Evolutionary conservation across 305 asterid species (phyloP).

Genomic region (Fraxinus sp.): DNA sequence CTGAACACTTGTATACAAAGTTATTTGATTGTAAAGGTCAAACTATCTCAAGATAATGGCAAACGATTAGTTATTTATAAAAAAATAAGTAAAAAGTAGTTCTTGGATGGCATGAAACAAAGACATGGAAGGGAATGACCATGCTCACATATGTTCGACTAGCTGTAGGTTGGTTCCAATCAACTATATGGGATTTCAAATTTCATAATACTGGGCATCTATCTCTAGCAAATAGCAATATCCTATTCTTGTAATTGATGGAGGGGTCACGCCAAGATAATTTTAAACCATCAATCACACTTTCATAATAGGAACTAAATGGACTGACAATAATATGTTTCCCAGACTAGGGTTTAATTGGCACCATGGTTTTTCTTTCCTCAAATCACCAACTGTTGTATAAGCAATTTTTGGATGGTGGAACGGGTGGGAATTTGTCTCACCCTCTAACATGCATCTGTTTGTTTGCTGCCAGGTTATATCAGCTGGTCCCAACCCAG

Average conservation of each 20-base stretch:
- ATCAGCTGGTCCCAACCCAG: constrained; percentile 94
- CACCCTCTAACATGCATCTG: background rate
- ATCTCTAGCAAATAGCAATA: background rate
- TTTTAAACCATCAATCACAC: background rate
- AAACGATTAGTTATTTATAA: background rate
- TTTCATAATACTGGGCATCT: background rate
- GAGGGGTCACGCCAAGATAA: background rate
- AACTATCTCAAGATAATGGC: background rate
- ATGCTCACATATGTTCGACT: background rate
- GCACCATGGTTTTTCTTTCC: background rate
- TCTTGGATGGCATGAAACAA: background rate
- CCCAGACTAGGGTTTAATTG: background rate
- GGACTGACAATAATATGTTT: background rate
- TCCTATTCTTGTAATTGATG: background rate
- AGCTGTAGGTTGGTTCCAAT: constrained; percentile 1
- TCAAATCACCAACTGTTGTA: background rate
- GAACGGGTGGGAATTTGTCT: background rate
- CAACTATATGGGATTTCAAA: background rate
- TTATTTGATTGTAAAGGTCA: background rate
- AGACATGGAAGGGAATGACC: background rate
- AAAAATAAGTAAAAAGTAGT: background rate
- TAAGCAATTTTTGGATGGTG: background rate
- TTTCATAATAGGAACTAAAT: background rate
- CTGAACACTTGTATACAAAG: background rate
- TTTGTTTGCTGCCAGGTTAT: constrained; percentile 52